A percentile compares a stretch with the other conserved stretches of the same genome.
Conservation (phyloP, 257 asterid species). For the Solanum raphanifolium region DNA sequence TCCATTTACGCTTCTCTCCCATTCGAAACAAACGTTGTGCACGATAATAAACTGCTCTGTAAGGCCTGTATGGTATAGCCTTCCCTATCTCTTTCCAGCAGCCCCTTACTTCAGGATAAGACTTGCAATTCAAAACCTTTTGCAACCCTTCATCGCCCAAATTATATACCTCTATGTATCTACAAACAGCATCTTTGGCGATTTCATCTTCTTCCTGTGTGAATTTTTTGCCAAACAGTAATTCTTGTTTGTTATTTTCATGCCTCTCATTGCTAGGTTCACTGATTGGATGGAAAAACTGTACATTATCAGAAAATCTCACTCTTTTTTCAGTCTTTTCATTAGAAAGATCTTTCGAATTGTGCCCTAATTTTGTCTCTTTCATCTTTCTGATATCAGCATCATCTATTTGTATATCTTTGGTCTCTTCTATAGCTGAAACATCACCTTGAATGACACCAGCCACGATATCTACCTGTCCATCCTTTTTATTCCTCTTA, state of each 20-base stretch:
- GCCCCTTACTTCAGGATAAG: background rate
- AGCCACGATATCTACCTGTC: background rate
- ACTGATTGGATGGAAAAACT: background rate
- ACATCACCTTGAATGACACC: background rate
- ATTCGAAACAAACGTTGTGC: background rate
- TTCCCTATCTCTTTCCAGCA: constrained; percentile 1
- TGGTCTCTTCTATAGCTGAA: background rate
- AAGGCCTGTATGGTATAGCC: background rate
- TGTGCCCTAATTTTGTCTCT: background rate
- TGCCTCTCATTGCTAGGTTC: background rate
- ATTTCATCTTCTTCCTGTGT: background rate
- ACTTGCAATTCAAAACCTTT: background rate
- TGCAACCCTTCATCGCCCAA: constrained; percentile 4
- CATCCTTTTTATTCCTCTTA: background rate
- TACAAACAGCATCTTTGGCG: background rate
- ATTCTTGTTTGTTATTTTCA: background rate
- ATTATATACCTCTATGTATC: background rate
- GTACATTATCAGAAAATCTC: background rate
- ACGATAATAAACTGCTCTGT: background rate
- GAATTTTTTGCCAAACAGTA: background rate
- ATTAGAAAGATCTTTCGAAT: background rate
- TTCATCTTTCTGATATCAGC: background rate
- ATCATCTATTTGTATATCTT: background rate
- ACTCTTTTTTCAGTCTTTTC: background rate
- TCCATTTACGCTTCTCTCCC: background rate